Evolutionary conservation across 2,329 filamentous ascomycete genomes (phyloP), one percentile per base, ranked within the genome.

Genomic region (Proliferodiscus dingleyae): DNA sequence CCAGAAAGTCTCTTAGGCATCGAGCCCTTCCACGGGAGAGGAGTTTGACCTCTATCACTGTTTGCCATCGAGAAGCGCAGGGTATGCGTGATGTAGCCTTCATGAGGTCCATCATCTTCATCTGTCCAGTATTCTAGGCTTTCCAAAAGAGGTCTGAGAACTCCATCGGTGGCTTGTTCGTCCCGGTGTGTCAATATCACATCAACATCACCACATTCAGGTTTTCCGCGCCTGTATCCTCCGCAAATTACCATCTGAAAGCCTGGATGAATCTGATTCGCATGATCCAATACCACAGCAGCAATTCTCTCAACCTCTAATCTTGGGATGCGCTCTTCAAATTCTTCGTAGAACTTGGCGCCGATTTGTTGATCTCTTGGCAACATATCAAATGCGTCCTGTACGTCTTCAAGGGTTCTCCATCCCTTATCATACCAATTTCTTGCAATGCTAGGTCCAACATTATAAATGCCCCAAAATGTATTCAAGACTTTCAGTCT

Each of bases 391-490:
- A 9, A 57, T 81, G 77, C 59, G 21, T 95, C 86, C 32, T 95
- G 73, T 3, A 97, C 71, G 57, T 97, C 90, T 58, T 96, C 89
- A 1, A 95, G 71, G 49, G 93, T 85, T 49, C 80, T 96, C 22
- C 87, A 78, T 51, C 80, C 81, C 13, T 79, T 75, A 64, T 90
- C 29, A 32, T 37, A 93, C 58, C 95, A 95, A 1, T 90, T 79
- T 13, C 83, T 74, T 0, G 91, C 90, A 0, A 85, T 93, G 10
- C 80, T 81, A 2, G 85, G 83, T 0, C 86, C 91, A 0, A 96
- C 89, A n/a, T 90, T 91, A 87, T 89, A 95, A 46, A 96, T 94
- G 4, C 85, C 73, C 67, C 86, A 87, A 65, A 97, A 96, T 0
- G 75, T 64, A 36, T 78, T 72, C 3, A 96, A 67, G 1, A 81